Conservation (phyloP, 495 filamentous ascomycete species). For the Tuber microsphaerosporum region DNA sequence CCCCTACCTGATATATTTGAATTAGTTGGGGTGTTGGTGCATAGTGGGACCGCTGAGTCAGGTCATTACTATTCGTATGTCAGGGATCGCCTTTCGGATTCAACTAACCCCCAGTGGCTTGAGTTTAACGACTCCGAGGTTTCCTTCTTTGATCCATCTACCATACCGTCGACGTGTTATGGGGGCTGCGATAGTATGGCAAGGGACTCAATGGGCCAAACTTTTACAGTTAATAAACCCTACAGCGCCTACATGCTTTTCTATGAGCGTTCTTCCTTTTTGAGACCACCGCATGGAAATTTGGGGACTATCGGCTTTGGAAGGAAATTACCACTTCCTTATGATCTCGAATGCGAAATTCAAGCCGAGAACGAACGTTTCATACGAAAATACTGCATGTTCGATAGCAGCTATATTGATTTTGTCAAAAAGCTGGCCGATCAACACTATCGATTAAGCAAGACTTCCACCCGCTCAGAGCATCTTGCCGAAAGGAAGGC, state of each 20-base stretch:
- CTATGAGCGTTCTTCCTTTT: slow-evolving; percentile 72
- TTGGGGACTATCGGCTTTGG: slow-evolving; percentile 44
- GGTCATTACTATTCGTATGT: slow-evolving; percentile 97
- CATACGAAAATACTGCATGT: slow-evolving; percentile 71
- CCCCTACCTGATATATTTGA: slow-evolving; percentile 66
- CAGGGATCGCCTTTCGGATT: slow-evolving; percentile 57
- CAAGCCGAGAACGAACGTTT: slow-evolving; percentile 63
- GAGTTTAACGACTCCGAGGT: slow-evolving; percentile 91
- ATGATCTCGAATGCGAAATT: slow-evolving; percentile 55
- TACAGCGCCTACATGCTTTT: slow-evolving; percentile 97
- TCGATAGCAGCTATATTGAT: slow-evolving; percentile 61
- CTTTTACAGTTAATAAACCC: slow-evolving; percentile 53
- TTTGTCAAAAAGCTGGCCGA: slow-evolving; percentile 59
- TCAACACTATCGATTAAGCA: slow-evolving; percentile 46
- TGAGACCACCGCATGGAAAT: slow-evolving; percentile 49
- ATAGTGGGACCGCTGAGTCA: slow-evolving; percentile 85
- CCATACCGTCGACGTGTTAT: slow-evolving; percentile 69
- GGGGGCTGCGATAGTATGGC: slow-evolving; percentile 60
- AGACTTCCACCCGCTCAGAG: slow-evolving; percentile 45
- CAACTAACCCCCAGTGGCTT: slow-evolving; percentile 59
- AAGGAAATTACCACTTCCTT: slow-evolving; percentile 53
- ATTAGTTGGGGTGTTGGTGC: slow-evolving; percentile 84
- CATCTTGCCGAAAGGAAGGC: slow-evolving; percentile 55
- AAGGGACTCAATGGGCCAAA: slow-evolving; percentile 42
- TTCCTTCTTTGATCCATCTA: slow-evolving; percentile 61